These are phyloP conservation scores for Pichia pseudocactophila DNA, from an alignment of 805 yeast species.

Conservation along the genomic window DNA sequence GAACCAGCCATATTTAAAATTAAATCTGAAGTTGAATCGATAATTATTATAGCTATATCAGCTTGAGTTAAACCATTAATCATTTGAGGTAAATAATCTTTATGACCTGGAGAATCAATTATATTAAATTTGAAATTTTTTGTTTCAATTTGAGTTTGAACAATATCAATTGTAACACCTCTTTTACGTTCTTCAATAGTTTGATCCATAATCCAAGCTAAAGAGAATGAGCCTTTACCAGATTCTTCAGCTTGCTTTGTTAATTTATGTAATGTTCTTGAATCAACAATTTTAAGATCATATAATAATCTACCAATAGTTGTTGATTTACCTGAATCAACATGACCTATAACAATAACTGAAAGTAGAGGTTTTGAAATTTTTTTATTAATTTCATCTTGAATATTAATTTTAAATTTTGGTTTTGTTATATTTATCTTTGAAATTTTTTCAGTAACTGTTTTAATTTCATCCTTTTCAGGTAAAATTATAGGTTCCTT, in stretches of 20 bases:
- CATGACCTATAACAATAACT: slow-evolving; percentile 81
- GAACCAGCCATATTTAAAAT: slow-evolving; percentile 64
- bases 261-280: slow-evolving; percentile 52
- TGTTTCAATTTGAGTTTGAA: slow-evolving; percentile 61
- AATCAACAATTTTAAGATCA: slow-evolving; percentile 59
- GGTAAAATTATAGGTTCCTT: slow-evolving; percentile 40
- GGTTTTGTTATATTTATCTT: slow-evolving; percentile 31
- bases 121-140: slow-evolving; percentile 48
- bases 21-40: slow-evolving; percentile 52
- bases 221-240: slow-evolving; percentile 73
- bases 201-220: slow-evolving; percentile 83
- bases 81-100: slow-evolving; percentile 79
- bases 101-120: slow-evolving; percentile 81
- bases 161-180: slow-evolving; percentile 75
- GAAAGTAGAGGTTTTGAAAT: slow-evolving; percentile 45
- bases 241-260: slow-evolving; percentile 54
- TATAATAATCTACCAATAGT: slow-evolving; percentile 64
- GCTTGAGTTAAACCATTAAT: slow-evolving; percentile 78
- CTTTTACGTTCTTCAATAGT: slow-evolving; percentile 65
- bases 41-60: slow-evolving; percentile 62
- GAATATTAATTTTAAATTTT: slow-evolving; percentile 35
- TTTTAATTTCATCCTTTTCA: slow-evolving; percentile 17
- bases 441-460: slow-evolving; percentile 19
- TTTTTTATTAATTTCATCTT: slow-evolving; percentile 29
- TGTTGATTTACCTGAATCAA: slow-evolving; percentile 80